Percentiles rank a stretch among this genome's conserved stretches.
phyloP scores from a whole-genome alignment of 148 eudicot species.

The Fallopia convolvulus region DNA sequence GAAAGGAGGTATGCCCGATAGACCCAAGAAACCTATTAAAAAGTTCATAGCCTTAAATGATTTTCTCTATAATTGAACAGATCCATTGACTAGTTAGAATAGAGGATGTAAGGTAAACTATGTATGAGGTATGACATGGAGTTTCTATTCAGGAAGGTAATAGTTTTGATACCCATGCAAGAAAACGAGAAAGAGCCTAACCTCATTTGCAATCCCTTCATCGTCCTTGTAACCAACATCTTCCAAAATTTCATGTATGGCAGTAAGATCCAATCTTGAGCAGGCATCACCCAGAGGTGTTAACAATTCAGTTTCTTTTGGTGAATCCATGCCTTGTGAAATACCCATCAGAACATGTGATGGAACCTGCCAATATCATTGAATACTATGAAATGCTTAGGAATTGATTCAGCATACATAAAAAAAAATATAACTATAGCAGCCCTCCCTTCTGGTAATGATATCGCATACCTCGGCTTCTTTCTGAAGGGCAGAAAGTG shows the following conservation, averaged over 20 bases:
- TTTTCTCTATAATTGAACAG: neutral
- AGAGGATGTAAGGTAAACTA: neutral
- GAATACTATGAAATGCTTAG: neutral
- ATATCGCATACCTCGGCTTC: constrained; percentile 49
- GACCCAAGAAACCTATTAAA: too few relatives aligned
- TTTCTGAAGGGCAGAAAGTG: constrained; percentile 68
- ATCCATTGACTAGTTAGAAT: neutral
- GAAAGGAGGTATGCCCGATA: too few relatives aligned
- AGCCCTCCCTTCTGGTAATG: neutral
- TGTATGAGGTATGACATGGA: neutral
- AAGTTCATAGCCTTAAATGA: neutral
- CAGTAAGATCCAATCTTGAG: constrained; percentile 67
- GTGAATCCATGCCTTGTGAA: constrained; percentile 38
- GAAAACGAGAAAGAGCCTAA: constrained; percentile 13
- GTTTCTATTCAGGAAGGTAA: neutral
- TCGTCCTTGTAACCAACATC: constrained; percentile 72
- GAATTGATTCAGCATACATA: neutral
- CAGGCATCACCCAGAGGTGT: constrained; percentile 75
- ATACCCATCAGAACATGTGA: constrained; percentile 72
- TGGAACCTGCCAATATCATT: constrained; percentile 44
- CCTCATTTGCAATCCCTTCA: constrained; percentile 71
- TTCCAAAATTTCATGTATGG: constrained; percentile 72
- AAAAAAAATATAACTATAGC: neutral
- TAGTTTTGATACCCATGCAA: neutral
- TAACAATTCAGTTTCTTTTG: constrained; percentile 35